phyloP scores from a whole-genome alignment of 257 asterid genomes.

The Plantago major region DNA sequence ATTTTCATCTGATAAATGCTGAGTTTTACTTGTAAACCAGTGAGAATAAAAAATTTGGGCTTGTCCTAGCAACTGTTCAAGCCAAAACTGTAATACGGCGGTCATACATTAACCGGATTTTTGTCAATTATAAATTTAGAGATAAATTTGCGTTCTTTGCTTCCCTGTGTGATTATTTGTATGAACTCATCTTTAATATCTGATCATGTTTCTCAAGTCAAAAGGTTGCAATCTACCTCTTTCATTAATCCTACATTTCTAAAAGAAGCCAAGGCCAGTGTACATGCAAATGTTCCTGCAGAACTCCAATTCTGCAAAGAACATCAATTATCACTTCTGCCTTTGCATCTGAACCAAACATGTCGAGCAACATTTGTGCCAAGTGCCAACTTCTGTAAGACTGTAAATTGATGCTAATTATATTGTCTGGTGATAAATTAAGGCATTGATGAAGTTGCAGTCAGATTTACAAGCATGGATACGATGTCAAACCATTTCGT shows the following conservation, averaged over 20 bases:
- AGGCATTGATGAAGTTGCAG: too few species aligned
- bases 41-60: constrained; percentile 31
- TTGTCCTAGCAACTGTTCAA: constrained; percentile 26
- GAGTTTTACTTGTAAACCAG: constrained; percentile 19
- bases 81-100: constrained; percentile 21
- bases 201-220: too few species aligned
- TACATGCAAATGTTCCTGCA: too few species aligned
- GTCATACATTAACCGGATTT: constrained; percentile 17
- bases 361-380: not conserved
- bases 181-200: not conserved
- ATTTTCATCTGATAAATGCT: constrained; percentile 27
- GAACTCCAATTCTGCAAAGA: too few species aligned
- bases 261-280: too few species aligned
- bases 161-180: constrained; percentile 5
- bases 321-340: not conserved
- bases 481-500: too few species aligned
- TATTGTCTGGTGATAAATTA: too few species aligned
- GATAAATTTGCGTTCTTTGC: constrained; percentile 5
- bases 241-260: too few species aligned
- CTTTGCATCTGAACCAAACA: not conserved
- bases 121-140: constrained; percentile 11
- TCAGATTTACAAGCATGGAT: too few species aligned
- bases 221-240: too few species aligned
- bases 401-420: too few species aligned
- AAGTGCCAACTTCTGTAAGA: too few species aligned